Conservation (phyloP, 73 alveolate genomes). For the Effrenium voratum region DNA sequence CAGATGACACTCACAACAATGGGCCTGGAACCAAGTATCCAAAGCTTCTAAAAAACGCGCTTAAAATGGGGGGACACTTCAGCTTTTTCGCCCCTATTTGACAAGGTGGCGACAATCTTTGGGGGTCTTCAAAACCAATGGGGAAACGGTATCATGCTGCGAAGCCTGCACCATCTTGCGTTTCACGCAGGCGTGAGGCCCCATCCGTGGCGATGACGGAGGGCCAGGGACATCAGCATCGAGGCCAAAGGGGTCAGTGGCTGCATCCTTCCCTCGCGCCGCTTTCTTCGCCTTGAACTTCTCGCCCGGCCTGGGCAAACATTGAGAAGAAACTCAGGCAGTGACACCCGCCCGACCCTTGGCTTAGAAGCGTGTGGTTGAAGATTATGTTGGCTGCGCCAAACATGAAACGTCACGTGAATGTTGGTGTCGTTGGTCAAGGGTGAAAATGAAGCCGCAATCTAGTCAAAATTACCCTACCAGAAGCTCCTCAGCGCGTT, state of each 20-base stretch:
- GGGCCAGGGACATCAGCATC: too few relatives aligned
- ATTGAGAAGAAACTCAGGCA: too few relatives aligned
- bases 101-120: not conserved
- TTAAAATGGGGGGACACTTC: too few relatives aligned
- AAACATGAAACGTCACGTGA: not conserved
- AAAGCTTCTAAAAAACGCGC: too few relatives aligned
- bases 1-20: too few relatives aligned
- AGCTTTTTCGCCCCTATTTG: too few relatives aligned
- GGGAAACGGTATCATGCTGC: not conserved
- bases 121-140: not conserved
- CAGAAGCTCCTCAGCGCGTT: not conserved
- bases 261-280: not conserved
- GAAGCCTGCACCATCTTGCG: not conserved
- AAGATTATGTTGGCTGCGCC: not conserved
- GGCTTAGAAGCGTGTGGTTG: not conserved
- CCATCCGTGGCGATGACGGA: not conserved
- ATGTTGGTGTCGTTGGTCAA: not conserved
- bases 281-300: not conserved
- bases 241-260: not conserved
- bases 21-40: too few relatives aligned
- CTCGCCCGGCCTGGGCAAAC: constrained; percentile 7
- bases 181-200: not conserved
- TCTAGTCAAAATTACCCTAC: not conserved
- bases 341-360: too few relatives aligned
- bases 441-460: not conserved